Base-by-base conservation (phyloP, 306 rosid species). In the Cucurbita moschata region DNA sequence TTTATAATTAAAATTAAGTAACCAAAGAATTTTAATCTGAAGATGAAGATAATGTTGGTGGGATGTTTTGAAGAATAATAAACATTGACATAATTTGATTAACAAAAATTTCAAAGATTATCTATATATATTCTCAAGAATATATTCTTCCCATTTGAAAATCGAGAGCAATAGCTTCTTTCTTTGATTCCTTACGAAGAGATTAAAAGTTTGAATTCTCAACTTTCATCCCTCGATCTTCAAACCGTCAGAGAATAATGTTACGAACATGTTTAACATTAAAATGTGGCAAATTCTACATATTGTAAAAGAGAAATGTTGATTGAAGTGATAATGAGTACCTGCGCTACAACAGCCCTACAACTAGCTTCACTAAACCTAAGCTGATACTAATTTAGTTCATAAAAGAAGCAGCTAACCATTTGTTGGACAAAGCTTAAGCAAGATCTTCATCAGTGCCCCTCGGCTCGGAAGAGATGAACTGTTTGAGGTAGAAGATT, bases 401-500 rank as follows among this genome's bases (percentile, higher is more conserved):
- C 18, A 39, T 4, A 64, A 64, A 64, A 46, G 13, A 46, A 67
- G 8, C 46, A 46, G 19, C 72, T 43, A 43, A 66, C 67, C 67
- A 60, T 68, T 18, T 68, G 7, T 23, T 69, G 26, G 15, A 10
- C 30, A 47, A 69, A 47, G 13, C 73, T 68, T 47, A 47, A 30
- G 35, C 35, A 30, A 68, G 13, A 62, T 85, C 78, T 82, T 84
- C 71, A 13, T 64, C 23, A 72, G 39, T 8, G 23, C 16, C 18
- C 58, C 46, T 75, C 86, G 5, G 74, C 19, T n/a, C 80, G 86
- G 81, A 57, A 60, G 74, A 94, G 80, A 78, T 83, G 91, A 80
- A 94, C 85, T 13, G 61, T 83, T 76, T 86, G 97, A 13, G 94
- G 95, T 77, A 85, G 87, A 56, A 94, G 95, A 79, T 84, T 73